Evolutionary conservation across 805 yeast genomes (phyloP).

Genomic region (Yamadazyma sp.): DNA sequence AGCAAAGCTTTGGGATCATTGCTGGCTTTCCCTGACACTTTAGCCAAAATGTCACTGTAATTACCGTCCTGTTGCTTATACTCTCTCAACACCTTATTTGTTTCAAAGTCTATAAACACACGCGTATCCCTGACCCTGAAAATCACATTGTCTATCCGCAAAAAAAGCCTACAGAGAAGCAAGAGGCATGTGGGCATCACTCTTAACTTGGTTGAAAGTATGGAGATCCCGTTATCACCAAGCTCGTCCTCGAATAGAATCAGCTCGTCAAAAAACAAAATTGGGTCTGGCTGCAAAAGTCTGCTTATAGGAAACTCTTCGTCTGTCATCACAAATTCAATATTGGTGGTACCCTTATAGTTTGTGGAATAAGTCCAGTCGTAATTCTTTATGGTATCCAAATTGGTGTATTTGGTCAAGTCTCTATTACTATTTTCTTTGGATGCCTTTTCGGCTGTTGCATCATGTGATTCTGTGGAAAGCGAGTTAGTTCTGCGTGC

Average conservation of each 20-base stretch:
- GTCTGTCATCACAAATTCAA: constrained; percentile 21
- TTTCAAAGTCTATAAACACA: constrained; percentile 72
- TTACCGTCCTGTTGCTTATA: constrained; percentile 57
- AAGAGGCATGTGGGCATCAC: constrained; percentile 84
- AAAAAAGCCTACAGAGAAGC: constrained; percentile 70
- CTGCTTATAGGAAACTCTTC: constrained; percentile 65
- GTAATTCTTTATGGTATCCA: constrained; percentile 73
- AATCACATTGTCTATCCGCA: constrained; percentile 88
- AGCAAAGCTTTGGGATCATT: constrained; percentile 48
- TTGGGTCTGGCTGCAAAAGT: constrained; percentile 75
- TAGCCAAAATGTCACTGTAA: constrained; percentile 31
- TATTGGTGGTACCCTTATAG: constrained; percentile 61
- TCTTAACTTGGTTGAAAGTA: constrained; percentile 73
- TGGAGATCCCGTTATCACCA: constrained; percentile 92
- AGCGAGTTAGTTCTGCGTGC: constrained; percentile 30
- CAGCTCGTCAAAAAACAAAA: constrained; percentile 85
- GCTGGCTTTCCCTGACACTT: constrained; percentile 22
- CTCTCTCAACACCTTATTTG: constrained; percentile 68
- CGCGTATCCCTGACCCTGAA: constrained; percentile 84
- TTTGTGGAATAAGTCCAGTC: constrained; percentile 95
- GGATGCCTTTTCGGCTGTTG: constrained; percentile 25
- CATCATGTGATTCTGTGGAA: constrained; percentile 19
- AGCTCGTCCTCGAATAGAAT: constrained; percentile 90
- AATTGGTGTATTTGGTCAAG: constrained; percentile 42
- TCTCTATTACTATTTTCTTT: constrained; percentile 26